Evolutionary conservation across 495 filamentous ascomycete species (phyloP), one percentile per base, ranked within the genome.

Genomic region (Talaromyces proteolyticus): DNA sequence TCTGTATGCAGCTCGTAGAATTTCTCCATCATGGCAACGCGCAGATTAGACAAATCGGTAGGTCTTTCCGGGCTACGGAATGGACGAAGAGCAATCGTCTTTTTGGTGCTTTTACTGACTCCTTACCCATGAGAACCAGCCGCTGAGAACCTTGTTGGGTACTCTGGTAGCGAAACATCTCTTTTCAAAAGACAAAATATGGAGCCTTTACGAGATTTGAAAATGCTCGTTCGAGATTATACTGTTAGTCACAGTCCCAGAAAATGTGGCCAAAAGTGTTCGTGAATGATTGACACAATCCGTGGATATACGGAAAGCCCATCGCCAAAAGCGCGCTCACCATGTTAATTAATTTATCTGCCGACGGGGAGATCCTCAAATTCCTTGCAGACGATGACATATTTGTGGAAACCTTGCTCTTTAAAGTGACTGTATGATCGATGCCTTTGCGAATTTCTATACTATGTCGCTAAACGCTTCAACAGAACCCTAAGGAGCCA

Each of bases 291-390:
- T 20, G 14, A 34, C 29, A 14, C 8, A 26, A 16, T 36, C 47
- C 50, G 19, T 49, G 22, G 43, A 23, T 14, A 11, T 49, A 8
- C 36, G 12, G 18, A 10, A 56, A 95, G 89, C 79, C 85, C 57
- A 95, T 95, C 51, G 87, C 92, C 18, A 89, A 90, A 57, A 85
- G 96, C 77, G 92, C 86, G n/a, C 66, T 97, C 51, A 93, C 82
- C 8, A 95, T 96, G 44, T 77, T 98, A 38, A 83, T 97, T 63
- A 98, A 98, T 64, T 77, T 98, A 34, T 89, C 91, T 11, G 76
- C 78, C 18, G 90, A 96, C 56, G 67, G 64, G 5, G 87, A 88
- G 39, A 75, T 96, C 14, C 67, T 95, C 34, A 74, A 82, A 56
- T 67, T 66, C 50, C 77, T 97, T 19, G 86, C 81, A 1, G 79